A percentile compares a stretch with the other conserved stretches of the same genome.
Conservation (phyloP, 1,284 basidiomycete genomes). For the Trichosporon inkin region DNA sequence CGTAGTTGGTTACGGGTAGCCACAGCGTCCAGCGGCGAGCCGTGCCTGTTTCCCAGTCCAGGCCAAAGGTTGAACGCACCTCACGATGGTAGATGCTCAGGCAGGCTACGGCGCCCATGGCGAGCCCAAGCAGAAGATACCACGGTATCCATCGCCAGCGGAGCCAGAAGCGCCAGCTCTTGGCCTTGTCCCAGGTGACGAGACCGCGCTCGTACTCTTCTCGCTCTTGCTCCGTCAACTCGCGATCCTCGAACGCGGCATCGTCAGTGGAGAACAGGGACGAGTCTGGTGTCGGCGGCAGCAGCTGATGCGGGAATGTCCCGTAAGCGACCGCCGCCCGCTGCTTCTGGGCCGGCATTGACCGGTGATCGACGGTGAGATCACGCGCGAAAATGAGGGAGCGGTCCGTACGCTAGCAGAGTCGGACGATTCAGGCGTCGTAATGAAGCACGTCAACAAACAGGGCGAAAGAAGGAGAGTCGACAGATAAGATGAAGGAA, state of each 20-base stretch:
- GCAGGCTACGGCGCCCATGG: slow-evolving; percentile 24
- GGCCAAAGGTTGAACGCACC: slow-evolving; percentile 19
- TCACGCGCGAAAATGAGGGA: too few species aligned
- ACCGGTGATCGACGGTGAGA: too few species aligned
- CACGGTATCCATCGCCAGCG: slow-evolving; percentile 31
- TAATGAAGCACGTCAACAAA: not conserved
- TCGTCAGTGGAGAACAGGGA: slow-evolving; percentile 2
- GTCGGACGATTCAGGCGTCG: too few species aligned
- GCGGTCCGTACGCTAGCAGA: too few species aligned
- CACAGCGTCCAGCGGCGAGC: not conserved
- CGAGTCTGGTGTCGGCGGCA: not conserved
- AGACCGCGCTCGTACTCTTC: slow-evolving; percentile 37
- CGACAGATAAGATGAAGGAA: not conserved
- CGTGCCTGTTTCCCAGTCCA: not conserved
- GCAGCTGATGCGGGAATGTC: not conserved
- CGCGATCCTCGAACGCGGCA: not conserved
- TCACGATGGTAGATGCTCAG: slow-evolving; percentile 35
- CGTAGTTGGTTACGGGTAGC: not conserved
- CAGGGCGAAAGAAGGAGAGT: not conserved
- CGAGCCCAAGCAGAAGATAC: slow-evolving; percentile 26
- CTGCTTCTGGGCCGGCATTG: too few species aligned
- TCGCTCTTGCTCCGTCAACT: slow-evolving; percentile 27
- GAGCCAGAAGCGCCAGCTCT: slow-evolving; percentile 33
- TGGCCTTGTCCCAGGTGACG: slow-evolving; percentile 29
- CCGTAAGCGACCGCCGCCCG: not conserved